Base-by-base conservation (phyloP, 768 basidiomycete species). In the Suillus paluster region DNA sequence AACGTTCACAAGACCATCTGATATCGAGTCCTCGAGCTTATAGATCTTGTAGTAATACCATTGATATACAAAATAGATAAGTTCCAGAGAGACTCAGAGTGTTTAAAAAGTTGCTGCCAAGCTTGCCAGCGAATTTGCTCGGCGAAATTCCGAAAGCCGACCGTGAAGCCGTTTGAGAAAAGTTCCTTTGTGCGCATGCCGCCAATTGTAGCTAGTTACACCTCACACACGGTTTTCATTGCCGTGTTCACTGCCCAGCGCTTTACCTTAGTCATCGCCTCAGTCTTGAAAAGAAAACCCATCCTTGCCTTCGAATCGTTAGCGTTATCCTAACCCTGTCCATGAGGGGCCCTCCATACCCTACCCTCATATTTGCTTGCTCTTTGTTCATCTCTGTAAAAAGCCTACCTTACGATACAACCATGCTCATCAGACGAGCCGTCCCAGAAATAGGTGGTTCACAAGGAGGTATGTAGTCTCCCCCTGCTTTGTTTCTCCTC, bases 401-500 rank as follows among this genome's bases (percentile, higher is more conserved):
- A 39, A 39, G 54, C 12, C 17, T 25, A 33, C 6, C 50, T 27
- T 14, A 46, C 4, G 57, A 30, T 57, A 6, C 41, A 21, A 25
- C 30, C n/a, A 56, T 58, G n/a, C 27, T 58, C 1, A 50, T 9
- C 5, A 73, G 70, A 61, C 76, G 79, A 58, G 77, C 76, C 21
- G 68, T 78, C 3, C 84, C 84, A 0, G 78, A 80, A 72, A 83
- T 86, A 58, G 77, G 74, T 48, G 83, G 84, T 53, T 85, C 84
- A 19, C 71, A 77, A 64, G 79, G 80, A 54, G 84, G 84, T 84
- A 71, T 42, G 81, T 67, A 25, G 5, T 61, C 8, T 9, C 27
- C 30, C 10, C 17, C n/a, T 39, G 23, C 21, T 2, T 17, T 25
- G 10, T 23, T 15, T 38, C 21, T 30, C 33, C 19, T 23, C 17